Conservation (phyloP, 805 yeast species). For the Saccharomycopsis guyanensis region DNA sequence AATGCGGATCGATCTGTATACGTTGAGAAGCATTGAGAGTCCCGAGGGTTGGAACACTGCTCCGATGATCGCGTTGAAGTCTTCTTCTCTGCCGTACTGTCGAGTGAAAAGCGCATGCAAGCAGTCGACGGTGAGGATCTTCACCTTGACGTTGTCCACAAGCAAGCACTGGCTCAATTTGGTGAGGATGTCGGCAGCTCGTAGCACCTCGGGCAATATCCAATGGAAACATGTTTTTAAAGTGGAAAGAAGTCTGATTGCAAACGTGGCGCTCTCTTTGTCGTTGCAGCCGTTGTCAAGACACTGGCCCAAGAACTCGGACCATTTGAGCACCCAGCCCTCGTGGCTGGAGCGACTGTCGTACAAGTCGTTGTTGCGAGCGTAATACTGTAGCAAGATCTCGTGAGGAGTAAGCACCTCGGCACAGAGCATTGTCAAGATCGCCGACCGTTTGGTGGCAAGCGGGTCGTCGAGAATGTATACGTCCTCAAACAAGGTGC, state of each 20-base stretch:
- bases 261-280: conserved; percentile 38
- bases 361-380: conserved; percentile 54
- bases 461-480: conserved; percentile 87
- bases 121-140: conserved; percentile 83
- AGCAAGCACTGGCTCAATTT: conserved; percentile 54
- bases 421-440: conserved; percentile 74
- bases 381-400: conserved; percentile 55
- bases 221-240: conserved; percentile 87
- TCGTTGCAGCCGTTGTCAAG: conserved; percentile 23
- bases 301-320: conserved; percentile 42
- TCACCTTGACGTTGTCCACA: conserved; percentile 55
- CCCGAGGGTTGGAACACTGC: conserved; percentile 69
- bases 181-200: conserved; percentile 55
- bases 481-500: conserved; percentile 89
- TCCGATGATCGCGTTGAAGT: conserved; percentile 73
- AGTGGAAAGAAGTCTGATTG: conserved; percentile 66
- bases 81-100: conserved; percentile 53
- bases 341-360: conserved; percentile 59
- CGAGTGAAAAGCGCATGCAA: conserved; percentile 84
- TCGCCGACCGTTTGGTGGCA: conserved; percentile 71
- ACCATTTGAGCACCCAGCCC: conserved; percentile 88
- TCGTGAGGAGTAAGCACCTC: conserved; percentile 70
- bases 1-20: conserved; percentile 47
- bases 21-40: conserved; percentile 56
- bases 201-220: conserved; percentile 73